Conservation (phyloP, 371 early-diverging fungal species). For the Mucor piriformis region DNA sequence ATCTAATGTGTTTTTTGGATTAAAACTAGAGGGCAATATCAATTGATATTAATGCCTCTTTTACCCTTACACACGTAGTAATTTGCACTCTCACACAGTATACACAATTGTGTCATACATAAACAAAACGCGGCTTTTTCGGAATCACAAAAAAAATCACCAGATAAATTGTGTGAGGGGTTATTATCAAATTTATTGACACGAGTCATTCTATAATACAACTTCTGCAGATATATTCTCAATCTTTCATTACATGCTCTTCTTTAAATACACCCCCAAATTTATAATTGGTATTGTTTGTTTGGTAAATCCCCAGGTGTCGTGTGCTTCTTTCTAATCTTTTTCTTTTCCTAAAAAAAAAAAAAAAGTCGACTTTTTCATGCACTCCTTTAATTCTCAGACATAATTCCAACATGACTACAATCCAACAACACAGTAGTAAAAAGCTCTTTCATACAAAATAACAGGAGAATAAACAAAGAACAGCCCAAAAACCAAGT, state of each 20-base stretch:
- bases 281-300: too few relatives aligned
- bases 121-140: not conserved
- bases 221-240: slow-evolving; percentile 1
- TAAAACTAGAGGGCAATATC: too few relatives aligned
- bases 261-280: too few relatives aligned
- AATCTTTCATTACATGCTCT: not conserved
- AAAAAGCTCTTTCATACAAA: too few relatives aligned
- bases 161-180: not conserved
- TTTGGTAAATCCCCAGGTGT: too few relatives aligned
- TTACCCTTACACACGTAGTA: not conserved
- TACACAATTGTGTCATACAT: not conserved
- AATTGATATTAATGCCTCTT: too few relatives aligned
- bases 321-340: too few relatives aligned
- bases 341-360: not conserved
- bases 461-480: not conserved
- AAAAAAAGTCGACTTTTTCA: not conserved
- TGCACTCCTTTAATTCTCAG: slow-evolving; percentile 1
- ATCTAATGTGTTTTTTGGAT: too few relatives aligned
- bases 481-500: not conserved
- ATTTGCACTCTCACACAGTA: not conserved
- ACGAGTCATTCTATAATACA: not conserved
- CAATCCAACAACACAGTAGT: slow-evolving; percentile 1
- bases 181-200: not conserved
- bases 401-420: slow-evolving; percentile 5
- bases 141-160: not conserved